Conservation (phyloP, 1,139 yeast species). For the Saccharomyces hybrid region DNA sequence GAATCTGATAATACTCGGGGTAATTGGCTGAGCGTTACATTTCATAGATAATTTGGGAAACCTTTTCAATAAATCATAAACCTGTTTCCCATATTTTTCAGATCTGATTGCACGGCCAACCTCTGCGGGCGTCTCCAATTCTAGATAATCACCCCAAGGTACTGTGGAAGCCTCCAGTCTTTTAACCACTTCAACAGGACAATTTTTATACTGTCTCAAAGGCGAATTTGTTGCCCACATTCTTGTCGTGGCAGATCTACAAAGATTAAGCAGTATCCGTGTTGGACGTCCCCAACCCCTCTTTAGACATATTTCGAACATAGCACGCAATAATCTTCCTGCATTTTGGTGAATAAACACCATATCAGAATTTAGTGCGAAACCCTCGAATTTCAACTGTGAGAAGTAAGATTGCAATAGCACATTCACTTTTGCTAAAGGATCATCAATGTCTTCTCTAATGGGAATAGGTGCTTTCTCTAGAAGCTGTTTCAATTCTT, state of each 20-base stretch:
- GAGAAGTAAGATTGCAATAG: conserved; percentile 82
- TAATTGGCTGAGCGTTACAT: conserved; percentile 67
- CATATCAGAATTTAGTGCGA: conserved; percentile 92
- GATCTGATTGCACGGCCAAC: conserved; percentile 76
- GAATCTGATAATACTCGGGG: conserved; percentile 56
- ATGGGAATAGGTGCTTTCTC: conserved; percentile 83
- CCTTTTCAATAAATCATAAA: conserved; percentile 53
- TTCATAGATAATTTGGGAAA: conserved; percentile 61
- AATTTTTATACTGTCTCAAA: conserved; percentile 66
- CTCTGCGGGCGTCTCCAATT: conserved; percentile 49
- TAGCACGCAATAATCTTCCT: conserved; percentile 77
- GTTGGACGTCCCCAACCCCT: conserved; percentile 70
- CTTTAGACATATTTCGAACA: conserved; percentile 65
- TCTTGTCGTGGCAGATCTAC: conserved; percentile 73
- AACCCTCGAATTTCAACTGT: conserved; percentile 66
- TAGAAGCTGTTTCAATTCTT: conserved; percentile 62
- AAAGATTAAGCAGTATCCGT: conserved; percentile 49
- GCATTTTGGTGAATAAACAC: conserved; percentile 89
- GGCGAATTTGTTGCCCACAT: conserved; percentile 87
- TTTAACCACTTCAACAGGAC: conserved; percentile 60
- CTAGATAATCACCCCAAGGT: conserved; percentile 77
- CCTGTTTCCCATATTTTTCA: conserved; percentile 56
- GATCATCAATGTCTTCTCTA: conserved; percentile 61
- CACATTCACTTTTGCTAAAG: conserved; percentile 71
- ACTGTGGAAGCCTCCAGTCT: conserved; percentile 74